Percentiles rank a stretch among this genome's conserved stretches.
phyloP scores from a whole-genome alignment of 1,139 yeast genomes.

The Debaryomyces coudertii region DNA sequence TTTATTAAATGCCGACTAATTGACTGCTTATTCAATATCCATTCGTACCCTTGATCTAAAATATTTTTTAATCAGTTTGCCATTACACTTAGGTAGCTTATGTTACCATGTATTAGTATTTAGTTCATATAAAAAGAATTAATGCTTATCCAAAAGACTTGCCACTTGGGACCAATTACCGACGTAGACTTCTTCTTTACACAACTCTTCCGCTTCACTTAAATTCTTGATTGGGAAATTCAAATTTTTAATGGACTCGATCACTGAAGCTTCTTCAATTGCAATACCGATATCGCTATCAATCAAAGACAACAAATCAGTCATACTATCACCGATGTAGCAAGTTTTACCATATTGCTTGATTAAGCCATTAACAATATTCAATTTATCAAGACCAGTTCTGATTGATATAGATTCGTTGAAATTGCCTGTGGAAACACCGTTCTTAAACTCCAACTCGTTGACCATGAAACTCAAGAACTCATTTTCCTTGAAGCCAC shows the following conservation, averaged over 20 bases:
- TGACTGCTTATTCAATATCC: neutral
- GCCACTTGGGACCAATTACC: conserved; percentile 17
- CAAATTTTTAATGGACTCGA: conserved; percentile 13
- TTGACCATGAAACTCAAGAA: conserved; percentile 44
- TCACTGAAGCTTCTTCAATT: conserved; percentile 36
- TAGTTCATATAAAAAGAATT: neutral
- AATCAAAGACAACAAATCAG: conserved; percentile 60
- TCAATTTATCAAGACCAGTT: conserved; percentile 60
- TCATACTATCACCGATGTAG: conserved; percentile 69
- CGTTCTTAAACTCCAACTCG: conserved; percentile 49
- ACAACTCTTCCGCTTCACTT: neutral
- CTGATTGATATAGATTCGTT: conserved; percentile 33
- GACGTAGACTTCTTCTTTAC: conserved; percentile 12
- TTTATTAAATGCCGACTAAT: neutral
- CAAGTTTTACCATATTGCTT: conserved; percentile 24
- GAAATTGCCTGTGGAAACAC: conserved; percentile 45
- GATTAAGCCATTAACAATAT: conserved; percentile 26
- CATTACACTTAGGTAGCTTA: neutral
- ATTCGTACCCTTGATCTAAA: neutral
- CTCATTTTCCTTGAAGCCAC: conserved; percentile 31
- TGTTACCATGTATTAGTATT: conserved; percentile 1
- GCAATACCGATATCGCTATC: conserved; percentile 55
- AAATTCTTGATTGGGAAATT: conserved; percentile 5
- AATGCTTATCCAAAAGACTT: conserved; percentile 4
- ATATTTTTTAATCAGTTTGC: too few species aligned